phyloP scores from a whole-genome alignment of 2,329 filamentous ascomycete genomes.

The Fusarium sp. region DNA sequence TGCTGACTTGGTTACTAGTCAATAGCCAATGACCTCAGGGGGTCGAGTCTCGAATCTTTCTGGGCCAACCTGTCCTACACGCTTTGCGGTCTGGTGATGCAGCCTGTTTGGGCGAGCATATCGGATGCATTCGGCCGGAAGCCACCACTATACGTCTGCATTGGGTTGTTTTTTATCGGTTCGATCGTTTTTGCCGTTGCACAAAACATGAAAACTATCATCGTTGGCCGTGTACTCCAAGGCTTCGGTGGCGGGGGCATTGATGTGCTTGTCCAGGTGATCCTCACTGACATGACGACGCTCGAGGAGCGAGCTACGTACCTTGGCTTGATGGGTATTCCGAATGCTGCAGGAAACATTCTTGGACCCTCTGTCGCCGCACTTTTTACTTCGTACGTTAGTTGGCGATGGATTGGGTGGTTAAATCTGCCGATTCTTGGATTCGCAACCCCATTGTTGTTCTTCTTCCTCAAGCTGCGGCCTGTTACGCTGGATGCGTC shows the following conservation, averaged over 20 bases:
- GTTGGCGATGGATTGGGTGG: constrained; percentile 24
- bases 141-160: constrained; percentile 7
- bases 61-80: constrained; percentile 20
- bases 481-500: background rate
- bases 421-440: constrained; percentile 11
- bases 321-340: constrained; percentile 9
- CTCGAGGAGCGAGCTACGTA: constrained; percentile 8
- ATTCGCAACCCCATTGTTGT: constrained; percentile 3
- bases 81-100: constrained; percentile 17
- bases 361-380: constrained; percentile 2
- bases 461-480: constrained; percentile 15
- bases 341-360: constrained; percentile 12
- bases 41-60: constrained; percentile 16
- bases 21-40: constrained; percentile 17
- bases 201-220: constrained; percentile 6
- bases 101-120: constrained; percentile 17
- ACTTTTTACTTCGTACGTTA: constrained; percentile 1
- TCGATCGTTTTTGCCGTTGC: constrained; percentile 17
- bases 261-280: constrained; percentile 10
- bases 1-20: background rate
- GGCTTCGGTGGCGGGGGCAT: constrained; percentile 17
- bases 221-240: constrained; percentile 12
- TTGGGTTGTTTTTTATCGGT: background rate
- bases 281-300: constrained; percentile 15
- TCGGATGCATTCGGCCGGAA: constrained; percentile 20